Evolutionary conservation across 2,329 filamentous ascomycete species (phyloP).

Genomic region (Plenodomus lindquistii): DNA sequence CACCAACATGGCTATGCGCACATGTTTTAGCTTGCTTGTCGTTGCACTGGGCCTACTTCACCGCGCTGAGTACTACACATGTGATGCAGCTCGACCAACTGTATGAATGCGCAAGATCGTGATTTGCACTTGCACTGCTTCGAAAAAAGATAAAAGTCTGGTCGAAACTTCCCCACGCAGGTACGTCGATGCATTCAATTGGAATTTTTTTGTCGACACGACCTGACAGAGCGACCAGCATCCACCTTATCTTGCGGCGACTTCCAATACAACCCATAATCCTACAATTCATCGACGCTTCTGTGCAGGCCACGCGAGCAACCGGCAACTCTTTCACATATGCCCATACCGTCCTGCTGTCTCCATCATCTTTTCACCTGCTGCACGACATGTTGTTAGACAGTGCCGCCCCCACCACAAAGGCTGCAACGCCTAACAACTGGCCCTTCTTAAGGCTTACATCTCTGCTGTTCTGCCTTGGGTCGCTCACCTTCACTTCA

Average conservation of each 20-base stretch:
- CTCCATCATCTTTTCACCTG: not conserved
- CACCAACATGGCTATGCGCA: too few species aligned
- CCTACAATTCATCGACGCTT: not conserved
- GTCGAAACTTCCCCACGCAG: not conserved
- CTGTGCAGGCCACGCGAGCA: not conserved
- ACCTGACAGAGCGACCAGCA: not conserved
- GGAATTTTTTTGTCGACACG: not conserved
- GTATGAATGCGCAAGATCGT: too few species aligned
- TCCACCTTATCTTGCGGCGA: not conserved
- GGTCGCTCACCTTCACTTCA: constrained; percentile 5
- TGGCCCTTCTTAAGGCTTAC: not conserved
- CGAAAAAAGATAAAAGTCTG: too few species aligned
- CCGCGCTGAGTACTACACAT: too few species aligned
- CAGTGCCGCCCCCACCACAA: not conserved
- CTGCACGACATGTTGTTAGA: not conserved
- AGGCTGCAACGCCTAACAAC: constrained; percentile 5
- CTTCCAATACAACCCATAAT: not conserved
- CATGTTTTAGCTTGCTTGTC: too few species aligned
- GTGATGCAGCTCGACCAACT: too few species aligned
- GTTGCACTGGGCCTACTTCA: too few species aligned
- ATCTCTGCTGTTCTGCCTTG: not conserved
- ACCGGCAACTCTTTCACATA: not conserved
- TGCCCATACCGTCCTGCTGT: not conserved
- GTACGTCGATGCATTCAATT: too few species aligned
- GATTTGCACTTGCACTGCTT: too few species aligned